Conservation (phyloP, 129 eudicot genomes). For the Heracleum sosnowskyi region DNA sequence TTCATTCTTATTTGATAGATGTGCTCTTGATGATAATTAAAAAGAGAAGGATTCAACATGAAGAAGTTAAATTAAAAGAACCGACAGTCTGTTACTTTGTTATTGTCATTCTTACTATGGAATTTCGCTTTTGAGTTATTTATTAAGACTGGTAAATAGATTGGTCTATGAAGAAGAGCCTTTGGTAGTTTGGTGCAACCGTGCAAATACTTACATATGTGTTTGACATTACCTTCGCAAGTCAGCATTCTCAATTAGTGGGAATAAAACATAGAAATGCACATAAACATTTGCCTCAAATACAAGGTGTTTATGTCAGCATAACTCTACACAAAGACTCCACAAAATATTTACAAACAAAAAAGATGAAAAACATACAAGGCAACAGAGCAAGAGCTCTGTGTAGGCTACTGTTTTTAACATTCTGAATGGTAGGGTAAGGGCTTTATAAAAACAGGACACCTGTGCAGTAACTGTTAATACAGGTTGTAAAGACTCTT, state of each 20-base stretch:
- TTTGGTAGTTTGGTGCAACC: neutral
- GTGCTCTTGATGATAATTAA: neutral
- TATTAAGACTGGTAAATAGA: neutral
- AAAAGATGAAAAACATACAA: neutral
- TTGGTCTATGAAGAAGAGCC: neutral
- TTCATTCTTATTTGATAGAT: neutral
- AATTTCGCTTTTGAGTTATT: neutral
- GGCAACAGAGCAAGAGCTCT: neutral
- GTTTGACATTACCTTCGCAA: neutral
- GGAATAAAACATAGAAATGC: too few species aligned
- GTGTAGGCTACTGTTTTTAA: neutral
- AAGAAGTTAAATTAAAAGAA: neutral
- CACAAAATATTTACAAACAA: neutral
- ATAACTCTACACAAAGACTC: neutral
- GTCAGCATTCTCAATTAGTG: neutral
- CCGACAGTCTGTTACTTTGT: neutral
- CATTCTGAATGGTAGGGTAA: neutral
- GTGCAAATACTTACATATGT: neutral
- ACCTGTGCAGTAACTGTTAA: neutral
- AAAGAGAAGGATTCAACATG: neutral
- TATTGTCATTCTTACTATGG: neutral
- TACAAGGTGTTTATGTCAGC: neutral
- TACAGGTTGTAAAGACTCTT: neutral
- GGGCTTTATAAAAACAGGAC: neutral
- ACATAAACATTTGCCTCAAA: too few species aligned